These are phyloP conservation scores for Euphorbia tirucalli DNA, from an alignment of 345 rosid species.

Conservation along the genomic window DNA sequence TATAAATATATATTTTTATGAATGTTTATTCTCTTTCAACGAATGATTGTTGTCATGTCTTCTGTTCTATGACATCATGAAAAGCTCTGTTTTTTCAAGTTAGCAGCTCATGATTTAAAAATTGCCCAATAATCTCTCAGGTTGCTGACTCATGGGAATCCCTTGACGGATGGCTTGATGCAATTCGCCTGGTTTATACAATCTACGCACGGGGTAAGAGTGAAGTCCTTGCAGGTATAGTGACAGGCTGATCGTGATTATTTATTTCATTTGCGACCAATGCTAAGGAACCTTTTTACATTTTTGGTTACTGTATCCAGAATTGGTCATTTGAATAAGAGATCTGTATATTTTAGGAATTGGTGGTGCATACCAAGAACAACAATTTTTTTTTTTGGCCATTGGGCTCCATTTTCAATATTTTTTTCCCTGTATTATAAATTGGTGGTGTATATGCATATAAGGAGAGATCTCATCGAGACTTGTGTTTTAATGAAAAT, in stretches of 20 bases:
- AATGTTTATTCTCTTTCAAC: background rate
- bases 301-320: constrained; percentile 17
- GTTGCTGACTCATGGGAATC: constrained; percentile 97
- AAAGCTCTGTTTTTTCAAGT: background rate
- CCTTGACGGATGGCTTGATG: constrained; percentile 95
- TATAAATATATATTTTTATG: too few relatives aligned
- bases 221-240: constrained; percentile 86
- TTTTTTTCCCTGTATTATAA: background rate
- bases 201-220: constrained; percentile 88
- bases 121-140: constrained; percentile 37
- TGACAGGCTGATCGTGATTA: constrained; percentile 51
- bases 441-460: background rate
- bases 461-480: background rate
- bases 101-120: background rate
- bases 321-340: constrained; percentile 16
- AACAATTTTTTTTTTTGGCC: too few relatives aligned
- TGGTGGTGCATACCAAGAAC: constrained; percentile 2
- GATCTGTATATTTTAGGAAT: constrained; percentile 25
- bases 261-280: constrained; percentile 1
- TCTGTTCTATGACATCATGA: background rate
- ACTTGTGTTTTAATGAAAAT: background rate
- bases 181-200: constrained; percentile 84
- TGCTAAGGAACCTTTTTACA: constrained; percentile 7
- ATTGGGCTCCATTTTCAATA: too few relatives aligned
- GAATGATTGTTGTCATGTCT: too few relatives aligned